Conservation (phyloP, 768 basidiomycete genomes). For the Panus rudis region DNA sequence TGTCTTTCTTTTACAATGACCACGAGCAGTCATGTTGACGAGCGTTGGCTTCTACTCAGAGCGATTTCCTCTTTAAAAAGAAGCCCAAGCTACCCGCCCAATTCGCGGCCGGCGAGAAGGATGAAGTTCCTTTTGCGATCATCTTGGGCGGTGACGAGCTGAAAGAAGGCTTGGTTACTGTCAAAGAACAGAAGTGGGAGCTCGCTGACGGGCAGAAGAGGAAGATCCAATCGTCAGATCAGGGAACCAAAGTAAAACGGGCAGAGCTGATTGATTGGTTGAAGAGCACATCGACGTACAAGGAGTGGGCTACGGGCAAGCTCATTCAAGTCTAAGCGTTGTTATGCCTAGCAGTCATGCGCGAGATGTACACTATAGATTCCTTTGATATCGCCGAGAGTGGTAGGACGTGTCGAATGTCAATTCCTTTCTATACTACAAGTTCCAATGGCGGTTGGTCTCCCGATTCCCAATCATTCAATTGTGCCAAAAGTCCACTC, state of each 20-base stretch:
- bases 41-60: conserved; percentile 43
- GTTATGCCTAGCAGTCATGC: no score
- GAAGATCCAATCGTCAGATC: conserved; percentile 43
- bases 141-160: conserved; percentile 88
- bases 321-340: conserved; percentile 9
- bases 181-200: conserved; percentile 89
- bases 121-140: conserved; percentile 89
- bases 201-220: conserved; percentile 64
- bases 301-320: conserved; percentile 27
- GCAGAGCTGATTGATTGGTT: conserved; percentile 28
- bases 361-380: no score
- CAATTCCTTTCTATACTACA: no score
- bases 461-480: no score
- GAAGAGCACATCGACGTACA: conserved; percentile 22
- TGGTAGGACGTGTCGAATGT: no score
- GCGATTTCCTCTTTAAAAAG: conserved; percentile 87
- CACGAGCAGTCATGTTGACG: conserved; percentile 1
- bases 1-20: background rate
- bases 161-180: conserved; percentile 74
- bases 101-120: conserved; percentile 85
- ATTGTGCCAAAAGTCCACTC: no score
- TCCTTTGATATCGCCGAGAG: no score
- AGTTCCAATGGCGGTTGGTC: no score
- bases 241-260: conserved; percentile 37
- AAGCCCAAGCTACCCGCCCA: conserved; percentile 87